Evolutionary conservation across 108 stramenopile species (phyloP).

Genomic region (Nitzschia sp.): DNA sequence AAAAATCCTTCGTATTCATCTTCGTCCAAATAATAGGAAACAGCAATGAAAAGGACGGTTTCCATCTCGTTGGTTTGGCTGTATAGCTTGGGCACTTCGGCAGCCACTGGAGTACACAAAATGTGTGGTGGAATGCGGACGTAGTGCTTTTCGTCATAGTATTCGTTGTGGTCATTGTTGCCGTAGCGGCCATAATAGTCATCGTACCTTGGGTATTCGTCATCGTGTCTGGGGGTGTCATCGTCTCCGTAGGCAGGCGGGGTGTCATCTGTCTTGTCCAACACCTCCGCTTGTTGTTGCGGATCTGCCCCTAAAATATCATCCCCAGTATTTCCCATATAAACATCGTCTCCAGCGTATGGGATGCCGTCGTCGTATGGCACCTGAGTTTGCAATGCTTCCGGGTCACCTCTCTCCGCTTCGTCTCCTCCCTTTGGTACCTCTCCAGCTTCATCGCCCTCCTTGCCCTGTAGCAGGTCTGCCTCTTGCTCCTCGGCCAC

Average conservation of each 20-base stretch:
- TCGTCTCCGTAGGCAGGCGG: slow-evolving; percentile 16
- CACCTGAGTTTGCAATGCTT: neutral
- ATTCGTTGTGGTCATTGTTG: slow-evolving; percentile 51
- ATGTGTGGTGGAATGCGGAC: slow-evolving; percentile 79
- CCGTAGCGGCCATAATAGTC: slow-evolving; percentile 54
- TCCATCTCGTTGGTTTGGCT: slow-evolving; percentile 49
- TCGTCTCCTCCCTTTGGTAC: neutral
- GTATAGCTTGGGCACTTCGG: slow-evolving; percentile 68
- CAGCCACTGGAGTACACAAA: slow-evolving; percentile 57
- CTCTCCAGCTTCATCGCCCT: neutral
- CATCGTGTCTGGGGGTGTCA: slow-evolving; percentile 25
- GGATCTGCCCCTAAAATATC: slow-evolving; percentile 35
- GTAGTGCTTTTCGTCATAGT: slow-evolving; percentile 77
- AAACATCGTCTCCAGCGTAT: slow-evolving; percentile 4
- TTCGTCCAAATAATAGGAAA: slow-evolving; percentile 85
- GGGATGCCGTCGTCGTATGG: slow-evolving; percentile 1
- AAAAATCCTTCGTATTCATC: slow-evolving; percentile 77
- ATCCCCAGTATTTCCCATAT: slow-evolving; percentile 31
- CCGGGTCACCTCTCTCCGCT: neutral
- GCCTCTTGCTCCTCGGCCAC: neutral
- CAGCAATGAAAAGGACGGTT: slow-evolving; percentile 64
- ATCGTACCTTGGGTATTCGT: slow-evolving; percentile 32
- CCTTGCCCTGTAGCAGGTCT: slow-evolving; percentile 1
- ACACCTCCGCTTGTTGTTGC: neutral
- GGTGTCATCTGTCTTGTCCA: neutral